Conservation (phyloP, 2,329 filamentous ascomycete species). For the Pseudocercospora fuligena region DNA sequence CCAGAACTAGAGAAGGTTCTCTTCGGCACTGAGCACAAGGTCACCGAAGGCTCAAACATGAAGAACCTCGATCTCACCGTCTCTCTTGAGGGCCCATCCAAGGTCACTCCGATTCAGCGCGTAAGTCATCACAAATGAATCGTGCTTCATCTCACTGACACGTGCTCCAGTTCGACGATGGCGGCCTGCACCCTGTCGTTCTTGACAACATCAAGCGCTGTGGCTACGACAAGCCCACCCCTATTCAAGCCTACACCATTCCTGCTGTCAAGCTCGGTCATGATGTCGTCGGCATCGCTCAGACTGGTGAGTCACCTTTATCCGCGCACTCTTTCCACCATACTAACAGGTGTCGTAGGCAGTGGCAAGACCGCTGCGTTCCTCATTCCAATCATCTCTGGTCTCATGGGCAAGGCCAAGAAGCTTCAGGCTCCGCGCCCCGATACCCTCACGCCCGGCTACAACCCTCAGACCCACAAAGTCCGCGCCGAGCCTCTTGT, state of each 20-base stretch:
- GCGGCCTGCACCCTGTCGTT: constrained; percentile 85
- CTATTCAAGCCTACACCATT: constrained; percentile 84
- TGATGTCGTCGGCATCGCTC: constrained; percentile 87
- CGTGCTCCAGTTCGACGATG: constrained; percentile 66
- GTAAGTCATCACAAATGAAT: constrained; percentile 47
- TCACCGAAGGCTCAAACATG: constrained; percentile 66
- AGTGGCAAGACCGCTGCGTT: constrained; percentile 97
- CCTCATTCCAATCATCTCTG: constrained; percentile 83
- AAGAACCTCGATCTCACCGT: constrained; percentile 55
- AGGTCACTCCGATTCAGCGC: constrained; percentile 53
- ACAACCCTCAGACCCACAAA: constrained; percentile 55
- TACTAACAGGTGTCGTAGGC: constrained; percentile 57
- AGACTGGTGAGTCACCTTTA: constrained; percentile 72
- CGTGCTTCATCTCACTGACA: constrained; percentile 27
- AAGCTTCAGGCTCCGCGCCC: constrained; percentile 81
- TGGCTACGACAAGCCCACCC: constrained; percentile 74
- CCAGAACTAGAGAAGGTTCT: constrained; percentile 74
- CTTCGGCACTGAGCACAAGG: constrained; percentile 64
- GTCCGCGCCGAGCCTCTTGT: constrained; percentile 86
- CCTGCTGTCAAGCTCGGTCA: constrained; percentile 76
- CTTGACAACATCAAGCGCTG: constrained; percentile 75
- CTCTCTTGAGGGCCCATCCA: constrained; percentile 49
- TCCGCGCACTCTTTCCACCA: not conserved
- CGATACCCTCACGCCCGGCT: constrained; percentile 51
- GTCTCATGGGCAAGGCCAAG: constrained; percentile 94